Evolutionary conservation across 2,329 filamentous ascomycete species (phyloP).

Genomic region (Xylogone sp.): DNA sequence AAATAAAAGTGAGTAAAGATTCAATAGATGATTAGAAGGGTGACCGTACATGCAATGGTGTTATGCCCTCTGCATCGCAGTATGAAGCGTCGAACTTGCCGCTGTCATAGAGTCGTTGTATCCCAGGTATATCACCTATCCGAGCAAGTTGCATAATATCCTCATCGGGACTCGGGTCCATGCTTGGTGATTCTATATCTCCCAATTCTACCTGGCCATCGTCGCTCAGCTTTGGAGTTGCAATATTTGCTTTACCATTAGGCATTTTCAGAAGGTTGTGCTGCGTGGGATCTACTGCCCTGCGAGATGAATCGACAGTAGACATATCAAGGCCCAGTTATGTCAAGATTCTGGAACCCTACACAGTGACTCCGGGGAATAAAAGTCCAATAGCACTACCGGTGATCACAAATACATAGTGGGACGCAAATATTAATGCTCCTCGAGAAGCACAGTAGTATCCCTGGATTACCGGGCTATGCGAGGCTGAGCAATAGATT

Average conservation of each 20-base stretch:
- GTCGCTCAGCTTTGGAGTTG: slow-evolving; percentile 50
- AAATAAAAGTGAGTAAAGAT: slow-evolving; percentile 6
- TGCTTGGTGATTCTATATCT: slow-evolving; percentile 21
- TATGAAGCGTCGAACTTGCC: slow-evolving; percentile 80
- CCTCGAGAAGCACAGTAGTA: not conserved
- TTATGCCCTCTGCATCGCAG: slow-evolving; percentile 88
- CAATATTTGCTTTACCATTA: slow-evolving; percentile 49
- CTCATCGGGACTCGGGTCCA: slow-evolving; percentile 44
- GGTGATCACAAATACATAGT: not conserved
- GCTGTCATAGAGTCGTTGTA: slow-evolving; percentile 85
- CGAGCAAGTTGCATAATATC: slow-evolving; percentile 96
- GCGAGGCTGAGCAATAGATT: not conserved
- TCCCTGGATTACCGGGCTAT: not conserved
- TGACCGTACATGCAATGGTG: slow-evolving; percentile 78
- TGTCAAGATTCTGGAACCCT: not conserved
- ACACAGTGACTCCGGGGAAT: not conserved
- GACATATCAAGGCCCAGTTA: slow-evolving; percentile 16
- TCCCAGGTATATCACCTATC: slow-evolving; percentile 77
- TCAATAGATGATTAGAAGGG: slow-evolving; percentile 1
- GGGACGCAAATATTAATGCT: not conserved
- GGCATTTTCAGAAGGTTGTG: slow-evolving; percentile 44
- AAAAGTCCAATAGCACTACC: not conserved
- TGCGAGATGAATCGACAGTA: slow-evolving; percentile 14
- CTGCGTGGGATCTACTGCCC: slow-evolving; percentile 11
- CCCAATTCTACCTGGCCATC: slow-evolving; percentile 30